Evolutionary conservation across 495 filamentous ascomycete genomes (phyloP).

Genomic region (Penicillium robsamsonii): DNA sequence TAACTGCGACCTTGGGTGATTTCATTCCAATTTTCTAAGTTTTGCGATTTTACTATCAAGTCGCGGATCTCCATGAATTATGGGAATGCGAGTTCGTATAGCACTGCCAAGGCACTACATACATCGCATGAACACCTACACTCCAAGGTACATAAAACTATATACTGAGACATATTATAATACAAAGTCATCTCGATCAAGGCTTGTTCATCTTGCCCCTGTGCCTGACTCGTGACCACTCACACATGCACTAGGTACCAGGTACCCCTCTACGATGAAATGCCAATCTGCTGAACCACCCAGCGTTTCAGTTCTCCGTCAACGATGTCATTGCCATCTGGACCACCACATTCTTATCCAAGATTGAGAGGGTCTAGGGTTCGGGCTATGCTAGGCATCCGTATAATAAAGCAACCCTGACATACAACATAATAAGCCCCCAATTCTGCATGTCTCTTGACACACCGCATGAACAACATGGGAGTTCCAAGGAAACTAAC

Average conservation of each 20-base stretch:
- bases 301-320: conserved; percentile 1
- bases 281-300: conserved; percentile 5
- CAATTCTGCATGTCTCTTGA: conserved; percentile 1
- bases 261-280: conserved; percentile 7
- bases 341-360: conserved; percentile 2
- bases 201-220: background rate
- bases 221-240: conserved; percentile 5
- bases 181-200: background rate
- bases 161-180: background rate
- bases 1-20: background rate
- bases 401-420: background rate
- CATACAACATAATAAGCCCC: background rate
- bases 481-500: background rate
- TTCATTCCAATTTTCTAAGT: background rate
- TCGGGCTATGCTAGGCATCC: conserved; percentile 1
- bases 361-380: background rate
- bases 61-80: background rate
- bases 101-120: background rate
- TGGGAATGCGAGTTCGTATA: background rate
- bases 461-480: background rate
- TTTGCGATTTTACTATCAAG: background rate
- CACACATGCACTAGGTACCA: background rate
- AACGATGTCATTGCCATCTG: conserved; percentile 7
- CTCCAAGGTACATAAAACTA: background rate
- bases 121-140: background rate